phyloP scores from a whole-genome alignment of 768 basidiomycete species.

The Tylopilus plumbeoviolaceoides region DNA sequence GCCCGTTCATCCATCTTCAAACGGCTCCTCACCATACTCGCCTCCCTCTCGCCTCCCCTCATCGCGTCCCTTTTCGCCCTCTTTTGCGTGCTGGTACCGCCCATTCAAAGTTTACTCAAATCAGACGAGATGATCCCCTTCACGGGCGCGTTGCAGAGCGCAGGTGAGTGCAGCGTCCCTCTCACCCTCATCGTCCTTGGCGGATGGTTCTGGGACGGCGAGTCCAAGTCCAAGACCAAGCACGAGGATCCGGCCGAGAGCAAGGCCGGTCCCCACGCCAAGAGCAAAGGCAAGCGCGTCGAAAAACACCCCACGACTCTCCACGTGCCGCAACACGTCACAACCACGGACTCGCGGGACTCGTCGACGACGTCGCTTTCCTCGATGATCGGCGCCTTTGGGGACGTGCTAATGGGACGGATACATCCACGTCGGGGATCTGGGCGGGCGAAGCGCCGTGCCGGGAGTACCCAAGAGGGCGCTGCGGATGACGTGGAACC shows the following conservation, averaged over 20 bases:
- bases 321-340: neutral
- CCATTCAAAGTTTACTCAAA: constrained; percentile 69
- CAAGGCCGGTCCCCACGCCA: neutral
- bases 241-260: neutral
- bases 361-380: constrained; percentile 18
- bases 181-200: constrained; percentile 89
- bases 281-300: constrained; percentile 11
- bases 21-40: neutral
- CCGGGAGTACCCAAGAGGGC: neutral
- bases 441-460: neutral
- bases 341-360: neutral
- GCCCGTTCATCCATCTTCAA: neutral
- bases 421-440: constrained; percentile 3
- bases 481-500: constrained; percentile 6
- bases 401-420: constrained; percentile 11
- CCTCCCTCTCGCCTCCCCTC: constrained; percentile 87
- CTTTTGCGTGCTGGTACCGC: constrained; percentile 70
- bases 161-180: constrained; percentile 81
- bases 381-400: constrained; percentile 19
- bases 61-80: constrained; percentile 76
- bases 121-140: constrained; percentile 54
- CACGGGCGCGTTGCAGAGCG: constrained; percentile 60
- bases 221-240: neutral
- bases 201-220: constrained; percentile 74
- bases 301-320: neutral